Evolutionary conservation across 805 yeast genomes (phyloP), one percentile per base, ranked within the genome.

Genomic region (Yarrowia yakushimensis): DNA sequence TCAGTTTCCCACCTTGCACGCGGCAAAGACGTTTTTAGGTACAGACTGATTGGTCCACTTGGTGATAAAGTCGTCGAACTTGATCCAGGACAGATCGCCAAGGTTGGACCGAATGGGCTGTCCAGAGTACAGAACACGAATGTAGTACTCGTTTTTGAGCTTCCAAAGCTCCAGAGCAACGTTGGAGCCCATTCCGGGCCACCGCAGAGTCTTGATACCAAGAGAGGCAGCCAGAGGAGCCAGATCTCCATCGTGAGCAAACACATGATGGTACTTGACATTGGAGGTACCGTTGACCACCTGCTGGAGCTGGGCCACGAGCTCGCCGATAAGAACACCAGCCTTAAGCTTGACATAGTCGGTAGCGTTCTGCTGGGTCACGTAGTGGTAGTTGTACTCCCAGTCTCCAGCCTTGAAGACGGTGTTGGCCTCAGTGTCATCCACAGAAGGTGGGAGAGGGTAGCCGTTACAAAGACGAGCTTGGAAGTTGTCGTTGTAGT

Each of bases 101-200:
- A 57, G 50, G 36, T 28, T 62, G 25, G 64, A 62, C 15, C 68
- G 63, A 25, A 66, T 60, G n/a, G 67, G 67, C n/a, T 65, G 64
- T 10, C 79, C 79, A 48, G 70, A 66, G 66, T 77, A 78, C 23
- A 78, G 67, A 18, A 74, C 74, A 65, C 81, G 73, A 39, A 78
- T 63, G 64, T 68, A 72, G 65, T 71, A 64, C 11, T 68, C 67
- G 28, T 64, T 64, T 41, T 67, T 67, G 15, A 57, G 54, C 39
- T 72, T 69, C 71, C 78, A 78, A 7, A 78, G 63, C 66, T 78
- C 80, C 64, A 77, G 73, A 1, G 74, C 73, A 33, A 76, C 67
- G 57, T 78, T 78, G 25, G 81, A 66, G n/a, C 80, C 81, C 80
- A 78, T 77, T 7, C 80, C 81, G 13, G 81, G 81, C 81, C 81